Base-by-base conservation (phyloP, 768 basidiomycete species). In the Fomitopsis pulvina region DNA sequence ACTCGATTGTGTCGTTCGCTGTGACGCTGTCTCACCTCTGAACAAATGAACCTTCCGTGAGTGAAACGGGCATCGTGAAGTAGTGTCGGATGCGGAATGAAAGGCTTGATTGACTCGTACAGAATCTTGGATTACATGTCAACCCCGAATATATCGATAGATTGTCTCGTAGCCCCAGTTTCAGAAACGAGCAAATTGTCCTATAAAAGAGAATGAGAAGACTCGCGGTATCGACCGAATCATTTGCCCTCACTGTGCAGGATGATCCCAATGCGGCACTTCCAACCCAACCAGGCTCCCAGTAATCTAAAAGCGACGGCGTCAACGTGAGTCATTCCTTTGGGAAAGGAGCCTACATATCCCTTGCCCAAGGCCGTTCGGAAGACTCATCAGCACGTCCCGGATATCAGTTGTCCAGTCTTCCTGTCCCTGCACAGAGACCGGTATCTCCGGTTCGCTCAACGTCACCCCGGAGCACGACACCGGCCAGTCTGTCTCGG, bases 271-370 rank as follows among this genome's bases (percentile, higher is more conserved):
- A 50, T 45, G 62, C 68, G 12, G 77, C 79, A 52, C 72, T 80
- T 2, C 78, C 79, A 42, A 82, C 69, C 81, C 81, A 84, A 41
- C 70, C 79, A 20, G 81, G 81, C 55, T 84, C 80, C 81, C 81
- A 84, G 58, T 83, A 82, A n/a, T 77, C 71, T 55, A 30, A 4
- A 28, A 29, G 21, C 2, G 21, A n/a, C 14, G n/a, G 11, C 11
- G 12, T n/a, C 11, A 4, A 24, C n/a, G 10, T 28, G 18, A 20
- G 12, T 27, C 48, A 10, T 3, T 42, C 4, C 5, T 18, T 14
- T 38, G n/a, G 18, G 38, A 4, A 27, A 48, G 28, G 24, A 55
- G 6, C 60, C 25, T 28, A 62, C 71, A 75, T 7, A 76, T 72
- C 9, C 76, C 74, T n/a, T 76, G 67, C 4, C 64, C 66, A 25